A percentile compares a stretch with the other conserved stretches of the same genome.
Evolutionary conservation across 345 rosid genomes (phyloP).

Genomic region (Abelmoschus esculentus): DNA sequence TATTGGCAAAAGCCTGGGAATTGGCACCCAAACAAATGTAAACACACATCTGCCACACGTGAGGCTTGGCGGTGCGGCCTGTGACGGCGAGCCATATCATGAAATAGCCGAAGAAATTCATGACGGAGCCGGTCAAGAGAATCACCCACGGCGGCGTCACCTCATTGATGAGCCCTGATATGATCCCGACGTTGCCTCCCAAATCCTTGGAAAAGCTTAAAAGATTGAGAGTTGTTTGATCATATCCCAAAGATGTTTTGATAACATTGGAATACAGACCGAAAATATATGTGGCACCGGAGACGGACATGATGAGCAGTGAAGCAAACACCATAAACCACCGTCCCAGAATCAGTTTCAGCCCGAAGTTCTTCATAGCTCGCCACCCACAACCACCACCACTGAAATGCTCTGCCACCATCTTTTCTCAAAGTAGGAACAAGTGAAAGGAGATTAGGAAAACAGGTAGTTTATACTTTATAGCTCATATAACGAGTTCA

Average conservation of each 20-base stretch:
- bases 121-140: constrained; percentile 32
- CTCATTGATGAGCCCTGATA: constrained; percentile 41
- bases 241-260: constrained; percentile 34
- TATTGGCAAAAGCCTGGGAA: constrained; percentile 49
- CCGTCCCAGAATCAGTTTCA: constrained; percentile 33
- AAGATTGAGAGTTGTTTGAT: constrained; percentile 45
- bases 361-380: constrained; percentile 26
- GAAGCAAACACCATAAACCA: constrained; percentile 49
- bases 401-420: constrained; percentile 4
- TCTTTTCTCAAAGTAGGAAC: background rate
- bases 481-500: background rate
- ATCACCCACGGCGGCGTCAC: constrained; percentile 46
- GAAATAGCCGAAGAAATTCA: constrained; percentile 45
- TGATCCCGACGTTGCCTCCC: constrained; percentile 44
- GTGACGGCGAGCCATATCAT: constrained; percentile 49
- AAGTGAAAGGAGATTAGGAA: too few species aligned
- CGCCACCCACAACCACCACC: constrained; percentile 9
- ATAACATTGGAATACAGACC: constrained; percentile 39
- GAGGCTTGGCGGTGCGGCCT: constrained; percentile 27
- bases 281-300: constrained; percentile 52
- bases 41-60: constrained; percentile 48
- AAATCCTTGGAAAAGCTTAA: constrained; percentile 47
- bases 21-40: constrained; percentile 48
- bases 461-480: too few species aligned
- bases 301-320: constrained; percentile 34